Evolutionary conservation across 306 rosid genomes (phyloP).

Genomic region (Geum urbanum): DNA sequence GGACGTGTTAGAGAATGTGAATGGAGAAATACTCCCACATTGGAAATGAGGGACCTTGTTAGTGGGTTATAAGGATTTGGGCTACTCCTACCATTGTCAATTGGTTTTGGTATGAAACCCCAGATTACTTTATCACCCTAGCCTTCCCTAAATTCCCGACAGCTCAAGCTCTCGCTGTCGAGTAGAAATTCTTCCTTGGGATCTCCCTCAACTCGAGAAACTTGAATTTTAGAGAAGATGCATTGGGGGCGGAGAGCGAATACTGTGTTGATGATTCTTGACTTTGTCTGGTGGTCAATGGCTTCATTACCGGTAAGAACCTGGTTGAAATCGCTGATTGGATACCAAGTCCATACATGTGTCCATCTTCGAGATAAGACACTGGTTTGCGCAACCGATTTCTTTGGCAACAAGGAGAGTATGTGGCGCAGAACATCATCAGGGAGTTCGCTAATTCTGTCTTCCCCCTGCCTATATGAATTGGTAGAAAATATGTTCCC

Average conservation of each 20-base stretch:
- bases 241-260: neutral
- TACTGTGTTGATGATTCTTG: neutral
- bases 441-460: slow-evolving; percentile 9
- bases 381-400: neutral
- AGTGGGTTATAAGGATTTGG: too few species aligned
- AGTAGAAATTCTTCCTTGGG: neutral
- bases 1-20: too few species aligned
- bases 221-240: neutral
- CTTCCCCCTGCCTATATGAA: too few species aligned
- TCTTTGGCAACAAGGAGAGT: slow-evolving; percentile 12
- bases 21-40: too few species aligned
- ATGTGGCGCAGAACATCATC: neutral
- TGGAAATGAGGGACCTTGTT: too few species aligned
- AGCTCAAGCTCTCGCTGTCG: too few species aligned
- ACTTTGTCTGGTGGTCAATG: neutral
- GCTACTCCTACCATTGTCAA: too few species aligned
- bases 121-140: too few species aligned
- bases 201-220: neutral
- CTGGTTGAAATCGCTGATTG: neutral
- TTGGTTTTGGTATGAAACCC: too few species aligned
- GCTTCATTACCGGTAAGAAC: neutral
- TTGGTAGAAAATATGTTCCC: too few species aligned
- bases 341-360: neutral
- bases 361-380: neutral
- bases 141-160: too few species aligned